Percentiles rank a stretch among this genome's conserved stretches.
Conservation (phyloP, 208 protist genomes). For the Crithidia brevicula region DNA sequence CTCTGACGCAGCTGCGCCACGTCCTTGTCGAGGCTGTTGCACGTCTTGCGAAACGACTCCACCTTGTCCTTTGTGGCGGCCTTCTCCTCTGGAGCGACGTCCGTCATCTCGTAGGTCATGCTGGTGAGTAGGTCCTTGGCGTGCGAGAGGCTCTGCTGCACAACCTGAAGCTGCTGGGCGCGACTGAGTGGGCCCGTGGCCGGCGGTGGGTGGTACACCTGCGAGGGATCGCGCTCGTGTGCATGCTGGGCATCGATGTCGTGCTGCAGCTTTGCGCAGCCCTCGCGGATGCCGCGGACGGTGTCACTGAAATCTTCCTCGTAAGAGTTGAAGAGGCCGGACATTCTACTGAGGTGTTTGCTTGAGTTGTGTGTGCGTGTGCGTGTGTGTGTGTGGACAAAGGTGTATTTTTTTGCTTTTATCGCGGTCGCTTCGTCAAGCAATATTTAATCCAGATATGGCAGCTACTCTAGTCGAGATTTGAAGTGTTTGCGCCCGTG, state of each 20-base stretch:
- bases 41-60: conserved; percentile 36
- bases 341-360: conserved; percentile 24
- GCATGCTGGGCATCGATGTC: conserved; percentile 32
- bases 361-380: not conserved
- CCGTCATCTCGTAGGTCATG: conserved; percentile 76
- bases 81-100: conserved; percentile 30
- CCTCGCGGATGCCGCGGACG: conserved; percentile 31
- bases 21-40: conserved; percentile 44
- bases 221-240: conserved; percentile 30
- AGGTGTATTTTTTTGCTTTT: too few relatives aligned
- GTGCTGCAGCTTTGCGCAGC: conserved; percentile 31
- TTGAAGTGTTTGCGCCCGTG: too few relatives aligned
- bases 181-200: conserved; percentile 55
- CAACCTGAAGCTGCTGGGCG: conserved; percentile 39
- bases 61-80: conserved; percentile 42
- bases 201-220: conserved; percentile 51
- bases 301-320: conserved; percentile 71
- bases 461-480: too few relatives aligned
- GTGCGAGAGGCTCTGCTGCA: conserved; percentile 52
- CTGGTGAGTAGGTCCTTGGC: conserved; percentile 65
- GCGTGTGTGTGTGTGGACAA: too few relatives aligned
- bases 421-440: too few relatives aligned
- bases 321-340: conserved; percentile 65
- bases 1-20: conserved; percentile 43
- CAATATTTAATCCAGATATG: too few relatives aligned